A percentile compares a stretch with the other conserved stretches of the same genome.
Evolutionary conservation across 345 rosid species (phyloP).

Genomic region (Populus simonii): DNA sequence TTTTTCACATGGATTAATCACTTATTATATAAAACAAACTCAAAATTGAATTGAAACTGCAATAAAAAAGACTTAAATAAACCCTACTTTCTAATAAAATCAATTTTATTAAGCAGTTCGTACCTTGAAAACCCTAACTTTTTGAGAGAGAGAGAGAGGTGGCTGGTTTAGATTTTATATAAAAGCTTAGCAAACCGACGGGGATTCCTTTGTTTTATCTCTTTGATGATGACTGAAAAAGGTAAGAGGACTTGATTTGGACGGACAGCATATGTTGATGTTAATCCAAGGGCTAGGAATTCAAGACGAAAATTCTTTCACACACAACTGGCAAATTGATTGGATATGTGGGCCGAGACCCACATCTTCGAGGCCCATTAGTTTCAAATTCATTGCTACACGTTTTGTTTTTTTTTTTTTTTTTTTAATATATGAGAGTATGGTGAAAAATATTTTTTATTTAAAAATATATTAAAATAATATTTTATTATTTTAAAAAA

Average conservation of each 20-base stretch:
- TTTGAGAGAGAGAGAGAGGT: neutral
- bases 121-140: constrained; percentile 9
- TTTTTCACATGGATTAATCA: neutral
- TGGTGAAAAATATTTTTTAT: no score
- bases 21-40: neutral
- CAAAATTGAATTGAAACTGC: neutral
- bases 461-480: no score
- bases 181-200: neutral
- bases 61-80: neutral
- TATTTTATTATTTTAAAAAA: no score
- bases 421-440: no score
- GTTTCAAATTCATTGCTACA: no score
- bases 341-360: neutral
- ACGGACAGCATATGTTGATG: constrained; percentile 11
- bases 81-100: neutral
- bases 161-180: neutral
- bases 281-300: constrained; percentile 12
- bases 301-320: neutral
- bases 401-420: no score
- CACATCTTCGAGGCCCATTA: neutral
- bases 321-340: neutral
- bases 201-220: neutral
- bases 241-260: neutral
- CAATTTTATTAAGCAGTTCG: no score
- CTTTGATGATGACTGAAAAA: no score